A percentile compares a stretch with the other conserved stretches of the same genome.
phyloP scores from a whole-genome alignment of 352 stramenopile species.

The Phytophthora ohioensis region DNA sequence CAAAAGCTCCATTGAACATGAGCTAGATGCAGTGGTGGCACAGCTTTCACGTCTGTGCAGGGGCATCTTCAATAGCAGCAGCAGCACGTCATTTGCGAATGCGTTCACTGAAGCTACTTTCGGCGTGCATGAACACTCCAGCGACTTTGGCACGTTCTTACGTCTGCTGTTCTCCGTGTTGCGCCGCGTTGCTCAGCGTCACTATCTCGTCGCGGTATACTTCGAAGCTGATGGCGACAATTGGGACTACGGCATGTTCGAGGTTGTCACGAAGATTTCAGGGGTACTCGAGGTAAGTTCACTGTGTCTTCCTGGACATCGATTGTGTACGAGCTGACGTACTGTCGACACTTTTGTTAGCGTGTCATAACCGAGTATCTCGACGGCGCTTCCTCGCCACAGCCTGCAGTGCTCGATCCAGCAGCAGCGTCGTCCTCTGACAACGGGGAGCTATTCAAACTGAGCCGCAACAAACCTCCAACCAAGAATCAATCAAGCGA shows the following conservation, averaged over 20 bases:
- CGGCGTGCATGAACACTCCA: slow-evolving; percentile 68
- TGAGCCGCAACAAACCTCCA: slow-evolving; percentile 66
- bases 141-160: slow-evolving; percentile 76
- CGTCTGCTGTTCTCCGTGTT: slow-evolving; percentile 74
- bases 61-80: slow-evolving; percentile 77
- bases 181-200: slow-evolving; percentile 68
- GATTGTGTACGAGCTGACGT: not conserved
- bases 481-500: slow-evolving; percentile 46
- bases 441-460: slow-evolving; percentile 58
- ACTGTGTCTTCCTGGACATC: not conserved
- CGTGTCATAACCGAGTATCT: slow-evolving; percentile 76
- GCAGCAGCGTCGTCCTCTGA: slow-evolving; percentile 21
- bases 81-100: slow-evolving; percentile 82
- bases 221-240: slow-evolving; percentile 70
- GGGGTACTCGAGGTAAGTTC: slow-evolving; percentile 63
- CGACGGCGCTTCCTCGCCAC: slow-evolving; percentile 44
- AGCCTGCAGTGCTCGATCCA: slow-evolving; percentile 34
- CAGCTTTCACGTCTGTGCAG: slow-evolving; percentile 77
- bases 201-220: slow-evolving; percentile 68
- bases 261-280: slow-evolving; percentile 74
- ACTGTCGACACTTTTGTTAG: slow-evolving; percentile 28
- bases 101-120: slow-evolving; percentile 81
- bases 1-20: slow-evolving; percentile 72
- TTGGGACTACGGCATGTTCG: slow-evolving; percentile 75
- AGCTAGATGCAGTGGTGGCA: slow-evolving; percentile 66